Base-by-base conservation (phyloP, 176 grass and related monocot genomes). In the Raddia guianensis region DNA sequence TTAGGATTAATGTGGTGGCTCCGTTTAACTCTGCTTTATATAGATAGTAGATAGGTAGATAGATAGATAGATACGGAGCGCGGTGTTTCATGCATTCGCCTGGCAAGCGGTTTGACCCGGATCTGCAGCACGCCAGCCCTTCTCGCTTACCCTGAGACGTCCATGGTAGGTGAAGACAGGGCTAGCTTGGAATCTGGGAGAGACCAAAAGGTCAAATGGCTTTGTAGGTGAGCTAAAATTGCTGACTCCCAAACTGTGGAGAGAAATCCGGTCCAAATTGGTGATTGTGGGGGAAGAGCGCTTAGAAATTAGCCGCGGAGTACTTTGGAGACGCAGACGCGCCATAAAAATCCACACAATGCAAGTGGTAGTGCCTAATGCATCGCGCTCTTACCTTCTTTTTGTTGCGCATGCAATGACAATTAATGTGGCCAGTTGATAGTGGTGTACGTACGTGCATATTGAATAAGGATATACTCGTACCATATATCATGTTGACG, bases 191-290 rank as follows among this genome's bases (percentile, higher is more conserved):
- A 84, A 32, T 63, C 12, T 11, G 7, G 4, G 78, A 78, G 47
- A 14, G 66, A 20, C 15, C 16, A 42, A 35, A 42, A 35, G 13
- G 61, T 86, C 68, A 40, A 74, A 57, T 42, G 60, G 32, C 5
- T 49, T 58, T 74, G 84, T 68, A 67, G 77, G 70, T 67, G 68
- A 74, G 69, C 69, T 59, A 58, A 66, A 57, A 58, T 80, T 73
- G 59, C 66, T 74, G 84, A 86, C 76, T 49, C 40, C 70, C 52
- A 5, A 48, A 27, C 40, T 7, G 20, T 33, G 37, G 34, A 9
- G 46, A 75, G 8, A 43, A 42, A 8, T 9, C 4, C 2, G 49
- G 40, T 40, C 44, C 77, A 37, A 13, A n/a, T 5, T 47, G 16
- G 33, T 55, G 32, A 8, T 80, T 69, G 61, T 74, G 74, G 61